Base-by-base conservation (phyloP, 805 yeast species). In the Pichia pseudocactophila region DNA sequence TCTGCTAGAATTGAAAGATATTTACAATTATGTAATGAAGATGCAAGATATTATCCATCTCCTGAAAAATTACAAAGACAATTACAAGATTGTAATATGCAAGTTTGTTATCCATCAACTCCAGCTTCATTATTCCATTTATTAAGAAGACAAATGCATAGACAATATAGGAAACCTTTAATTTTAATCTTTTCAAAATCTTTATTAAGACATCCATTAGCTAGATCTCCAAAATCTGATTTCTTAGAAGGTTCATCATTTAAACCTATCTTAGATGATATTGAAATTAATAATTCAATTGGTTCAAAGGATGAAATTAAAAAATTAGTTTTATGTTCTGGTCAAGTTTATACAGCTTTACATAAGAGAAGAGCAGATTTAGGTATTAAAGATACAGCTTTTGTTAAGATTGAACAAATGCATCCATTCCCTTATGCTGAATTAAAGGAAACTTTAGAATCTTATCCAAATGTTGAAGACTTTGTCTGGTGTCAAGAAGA, bases 381-480 rank as follows among this genome's bases (percentile, higher is more conserved):
- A 47, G 84, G 72, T 39, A 81, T 85, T 66, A 86, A 76, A 65
- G 78, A 78, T 55, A 87, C 97, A 46, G 96, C 97, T 3, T 71
- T 92, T 64, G 65, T 89, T 58, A 86, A 80, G 69, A 59, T 92
- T 56, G 99, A 92, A 70, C 97, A 92, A 73, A 62, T 89, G 58
- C 97, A 92, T 62, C 99, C 99, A 66, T 92, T 92, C 97, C 98
- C 98, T 67, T 92, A 71, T 69, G 89, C 92, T 43, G 96, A 86
- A 71, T 68, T 92, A 56, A 82, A 86, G 61, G 97, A 90, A 54
- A 69, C 86, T 22, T 69, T 92, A 56, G 71, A 83, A 67, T 63
- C 78, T 37, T 92, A 82, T 73, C 87, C 94, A 58, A 79, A 78
- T 63, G 62, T 82, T 49, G 80, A 83, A 64, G 98, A 92, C 63